A percentile compares a stretch with the other conserved stretches of the same genome.
These are phyloP conservation scores for Puya raimondii DNA, from an alignment of 176 grass and related monocot genomes.

Conservation along the genomic window DNA sequence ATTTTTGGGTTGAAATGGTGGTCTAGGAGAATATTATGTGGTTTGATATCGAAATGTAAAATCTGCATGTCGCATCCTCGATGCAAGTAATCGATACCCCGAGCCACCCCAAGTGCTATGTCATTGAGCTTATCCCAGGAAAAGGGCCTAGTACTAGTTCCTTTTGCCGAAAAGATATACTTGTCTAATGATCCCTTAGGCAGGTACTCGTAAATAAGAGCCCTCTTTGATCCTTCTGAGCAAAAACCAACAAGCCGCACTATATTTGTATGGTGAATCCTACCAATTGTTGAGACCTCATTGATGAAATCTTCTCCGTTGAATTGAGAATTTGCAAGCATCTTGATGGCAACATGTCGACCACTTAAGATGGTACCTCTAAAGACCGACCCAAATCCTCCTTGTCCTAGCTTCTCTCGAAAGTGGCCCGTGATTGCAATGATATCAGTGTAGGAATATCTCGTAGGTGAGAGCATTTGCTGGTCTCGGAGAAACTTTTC, in stretches of 20 bases:
- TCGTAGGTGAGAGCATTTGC: neutral
- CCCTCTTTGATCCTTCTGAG: constrained; percentile 4
- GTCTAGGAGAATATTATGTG: constrained; percentile 1
- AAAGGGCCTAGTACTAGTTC: neutral
- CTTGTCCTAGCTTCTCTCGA: constrained; percentile 9
- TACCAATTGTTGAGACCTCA: neutral
- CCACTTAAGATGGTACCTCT: neutral
- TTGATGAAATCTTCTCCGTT: constrained; percentile 13
- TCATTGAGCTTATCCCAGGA: neutral
- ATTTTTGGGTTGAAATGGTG: neutral
- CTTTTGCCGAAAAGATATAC: neutral
- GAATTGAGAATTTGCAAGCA: neutral
- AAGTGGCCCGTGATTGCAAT: constrained; percentile 8
- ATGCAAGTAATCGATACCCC: constrained; percentile 8
- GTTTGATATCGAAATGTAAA: constrained; percentile 16
- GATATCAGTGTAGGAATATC: constrained; percentile 8
- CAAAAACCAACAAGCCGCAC: neutral
- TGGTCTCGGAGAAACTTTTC: constrained; percentile 12
- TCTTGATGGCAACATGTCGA: neutral
- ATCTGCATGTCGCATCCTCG: constrained; percentile 3
- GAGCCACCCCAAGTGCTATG: neutral
- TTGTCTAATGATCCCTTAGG: constrained; percentile 7
- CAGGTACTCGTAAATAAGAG: constrained; percentile 2
- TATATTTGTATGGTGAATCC: constrained; percentile 1
- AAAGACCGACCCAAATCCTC: neutral